Conservation (phyloP, 2,329 filamentous ascomycete species). For the Penicillium sp. region DNA sequence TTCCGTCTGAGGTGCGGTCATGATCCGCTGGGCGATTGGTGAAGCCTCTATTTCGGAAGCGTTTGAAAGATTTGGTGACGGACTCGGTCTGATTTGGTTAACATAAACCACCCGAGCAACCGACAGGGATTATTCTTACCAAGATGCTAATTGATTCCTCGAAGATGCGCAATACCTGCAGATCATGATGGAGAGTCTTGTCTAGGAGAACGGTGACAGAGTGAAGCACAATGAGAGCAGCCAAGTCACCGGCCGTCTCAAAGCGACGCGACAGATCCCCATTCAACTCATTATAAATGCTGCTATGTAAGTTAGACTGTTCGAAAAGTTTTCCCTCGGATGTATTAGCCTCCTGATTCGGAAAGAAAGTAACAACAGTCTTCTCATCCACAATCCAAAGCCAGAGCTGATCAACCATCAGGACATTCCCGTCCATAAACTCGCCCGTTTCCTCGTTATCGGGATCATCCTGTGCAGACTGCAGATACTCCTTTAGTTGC, state of each 20-base stretch:
- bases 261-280: conserved; percentile 62
- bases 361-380: conserved; percentile 36
- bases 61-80: conserved; percentile 62
- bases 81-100: conserved; percentile 53
- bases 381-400: conserved; percentile 45
- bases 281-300: conserved; percentile 65
- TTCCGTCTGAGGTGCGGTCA: conserved; percentile 30
- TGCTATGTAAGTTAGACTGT: conserved; percentile 61
- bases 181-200: conserved; percentile 57
- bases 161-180: conserved; percentile 64
- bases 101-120: fast-evolving
- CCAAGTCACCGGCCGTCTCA: conserved; percentile 61
- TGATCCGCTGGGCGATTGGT: conserved; percentile 40
- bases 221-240: conserved; percentile 61
- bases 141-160: conserved; percentile 65
- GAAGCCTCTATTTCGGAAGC: conserved; percentile 59
- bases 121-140: conserved; percentile 36
- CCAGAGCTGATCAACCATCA: conserved; percentile 70
- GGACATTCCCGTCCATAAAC: conserved; percentile 46
- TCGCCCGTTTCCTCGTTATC: conserved; percentile 12
- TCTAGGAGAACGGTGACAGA: conserved; percentile 63
- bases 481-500: conserved; percentile 46
- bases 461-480: conserved; percentile 14
- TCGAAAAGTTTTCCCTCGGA: conserved; percentile 35
- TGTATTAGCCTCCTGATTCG: conserved; percentile 34